A percentile compares a stretch with the other conserved stretches of the same genome.
Conservation (phyloP, 2,329 filamentous ascomycete genomes). For the Chrysoporthe deuterocubensis region DNA sequence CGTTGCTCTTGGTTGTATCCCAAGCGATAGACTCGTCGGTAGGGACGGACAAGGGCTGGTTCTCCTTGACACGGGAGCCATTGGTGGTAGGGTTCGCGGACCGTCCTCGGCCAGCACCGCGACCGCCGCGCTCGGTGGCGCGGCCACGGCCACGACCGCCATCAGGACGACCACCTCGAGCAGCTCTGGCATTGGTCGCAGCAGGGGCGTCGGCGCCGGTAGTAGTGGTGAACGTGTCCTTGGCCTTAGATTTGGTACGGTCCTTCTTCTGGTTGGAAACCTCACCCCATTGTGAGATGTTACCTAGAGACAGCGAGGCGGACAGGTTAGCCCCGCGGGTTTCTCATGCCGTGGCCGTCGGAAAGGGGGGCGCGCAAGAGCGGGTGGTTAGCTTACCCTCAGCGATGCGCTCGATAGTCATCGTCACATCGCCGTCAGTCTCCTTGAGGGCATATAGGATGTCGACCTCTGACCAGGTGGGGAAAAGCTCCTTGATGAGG, state of each 20-base stretch:
- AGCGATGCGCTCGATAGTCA: constrained; percentile 77
- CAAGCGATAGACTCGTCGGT: constrained; percentile 72
- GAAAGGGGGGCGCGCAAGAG: background rate
- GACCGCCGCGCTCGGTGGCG: constrained; percentile 65
- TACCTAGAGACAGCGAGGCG: constrained; percentile 53
- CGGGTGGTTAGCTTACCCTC: constrained; percentile 61
- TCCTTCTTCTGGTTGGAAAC: constrained; percentile 82
- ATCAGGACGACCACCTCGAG: constrained; percentile 67
- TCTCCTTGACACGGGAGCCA: constrained; percentile 63
- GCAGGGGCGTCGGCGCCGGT: constrained; percentile 53
- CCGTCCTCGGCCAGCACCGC: constrained; percentile 66
- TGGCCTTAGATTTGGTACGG: constrained; percentile 71
- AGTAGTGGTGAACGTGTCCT: constrained; percentile 61
- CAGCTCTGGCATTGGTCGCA: constrained; percentile 49
- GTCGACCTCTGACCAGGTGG: constrained; percentile 94
- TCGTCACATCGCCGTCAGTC: constrained; percentile 76
- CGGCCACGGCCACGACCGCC: constrained; percentile 65
- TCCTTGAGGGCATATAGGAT: constrained; percentile 92
- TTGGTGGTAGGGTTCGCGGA: constrained; percentile 63
- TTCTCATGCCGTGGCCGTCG: constrained; percentile 16
- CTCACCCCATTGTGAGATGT: constrained; percentile 82
- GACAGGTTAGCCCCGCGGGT: constrained; percentile 26
- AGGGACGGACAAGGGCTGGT: constrained; percentile 63
- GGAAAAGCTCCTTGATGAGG: constrained; percentile 89
- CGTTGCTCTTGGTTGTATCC: constrained; percentile 51